phyloP scores from a whole-genome alignment of 352 stramenopile species.

The Pythium apleroticum region DNA sequence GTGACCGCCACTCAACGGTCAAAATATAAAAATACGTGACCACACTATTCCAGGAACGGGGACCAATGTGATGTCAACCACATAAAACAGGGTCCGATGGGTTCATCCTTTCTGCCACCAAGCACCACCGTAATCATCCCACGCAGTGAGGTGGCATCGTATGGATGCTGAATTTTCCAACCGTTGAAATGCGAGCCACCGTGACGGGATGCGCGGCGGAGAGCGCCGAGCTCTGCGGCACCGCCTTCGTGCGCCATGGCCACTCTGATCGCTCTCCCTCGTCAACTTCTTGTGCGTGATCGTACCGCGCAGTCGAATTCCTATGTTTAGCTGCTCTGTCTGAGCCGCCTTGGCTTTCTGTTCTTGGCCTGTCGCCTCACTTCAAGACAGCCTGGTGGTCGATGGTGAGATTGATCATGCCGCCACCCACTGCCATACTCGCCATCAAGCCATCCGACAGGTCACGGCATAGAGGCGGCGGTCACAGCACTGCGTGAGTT shows the following conservation, averaged over 20 bases:
- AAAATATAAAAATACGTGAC: neutral
- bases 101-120: neutral
- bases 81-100: neutral
- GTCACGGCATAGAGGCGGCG: neutral
- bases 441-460: neutral
- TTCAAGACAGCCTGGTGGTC: neutral
- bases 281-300: no score
- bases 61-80: neutral
- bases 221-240: neutral
- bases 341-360: neutral
- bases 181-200: neutral
- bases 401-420: neutral
- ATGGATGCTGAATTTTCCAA: constrained; percentile 4
- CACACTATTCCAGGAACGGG: neutral
- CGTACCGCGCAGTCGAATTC: neutral
- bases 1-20: neutral
- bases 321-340: neutral
- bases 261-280: no score
- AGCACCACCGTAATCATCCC: constrained; percentile 10
- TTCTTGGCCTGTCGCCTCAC: neutral
- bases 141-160: neutral
- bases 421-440: neutral
- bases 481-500: neutral
- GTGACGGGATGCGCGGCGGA: neutral
- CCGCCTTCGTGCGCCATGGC: neutral